Percentiles rank a stretch among this genome's conserved stretches.
These are phyloP conservation scores for Macrotyloma uniflorum DNA, from an alignment of 306 rosid species.

Conservation along the genomic window DNA sequence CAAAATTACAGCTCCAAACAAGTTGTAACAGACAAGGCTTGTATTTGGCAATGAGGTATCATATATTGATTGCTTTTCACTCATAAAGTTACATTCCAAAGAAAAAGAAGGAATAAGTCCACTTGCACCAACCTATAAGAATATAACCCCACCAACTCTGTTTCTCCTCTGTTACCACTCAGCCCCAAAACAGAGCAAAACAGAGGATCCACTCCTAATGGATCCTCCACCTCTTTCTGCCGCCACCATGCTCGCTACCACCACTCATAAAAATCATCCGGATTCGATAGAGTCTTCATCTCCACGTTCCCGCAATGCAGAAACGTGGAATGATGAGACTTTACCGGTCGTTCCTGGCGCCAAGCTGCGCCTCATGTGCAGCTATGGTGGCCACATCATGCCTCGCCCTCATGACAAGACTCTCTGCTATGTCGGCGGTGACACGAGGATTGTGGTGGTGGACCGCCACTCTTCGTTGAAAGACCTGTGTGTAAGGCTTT, in stretches of 20 bases:
- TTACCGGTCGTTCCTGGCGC: conserved; percentile 64
- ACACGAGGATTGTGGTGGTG: conserved; percentile 79
- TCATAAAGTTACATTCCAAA: conserved; percentile 28
- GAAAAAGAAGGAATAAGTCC: conserved; percentile 21
- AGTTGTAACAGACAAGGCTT: conserved; percentile 41
- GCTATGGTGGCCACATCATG: conserved; percentile 96
- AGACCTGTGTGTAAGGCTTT: conserved; percentile 71
- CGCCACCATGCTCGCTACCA: not conserved
- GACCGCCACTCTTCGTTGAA: conserved; percentile 67
- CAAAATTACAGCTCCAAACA: conserved; percentile 33
- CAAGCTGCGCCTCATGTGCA: conserved; percentile 93
- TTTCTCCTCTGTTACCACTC: conserved; percentile 37
- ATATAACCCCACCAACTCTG: conserved; percentile 29
- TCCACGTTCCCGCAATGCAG: conserved; percentile 62
- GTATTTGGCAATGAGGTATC: conserved; percentile 33
- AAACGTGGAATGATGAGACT: conserved; percentile 58
- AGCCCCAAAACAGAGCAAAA: not conserved
- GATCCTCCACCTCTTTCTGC: conserved; percentile 34
- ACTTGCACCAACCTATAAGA: conserved; percentile 26
- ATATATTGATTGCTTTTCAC: conserved; percentile 20
- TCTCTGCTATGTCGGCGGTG: conserved; percentile 91
- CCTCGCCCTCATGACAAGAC: conserved; percentile 95
- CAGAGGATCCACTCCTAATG: conserved; percentile 20
- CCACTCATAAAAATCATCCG: conserved; percentile 45
- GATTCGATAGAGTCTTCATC: conserved; percentile 69